Evolutionary conservation across 2,329 filamentous ascomycete genomes (phyloP), one percentile per base, ranked within the genome.

Genomic region (Aplosporella prunicola): DNA sequence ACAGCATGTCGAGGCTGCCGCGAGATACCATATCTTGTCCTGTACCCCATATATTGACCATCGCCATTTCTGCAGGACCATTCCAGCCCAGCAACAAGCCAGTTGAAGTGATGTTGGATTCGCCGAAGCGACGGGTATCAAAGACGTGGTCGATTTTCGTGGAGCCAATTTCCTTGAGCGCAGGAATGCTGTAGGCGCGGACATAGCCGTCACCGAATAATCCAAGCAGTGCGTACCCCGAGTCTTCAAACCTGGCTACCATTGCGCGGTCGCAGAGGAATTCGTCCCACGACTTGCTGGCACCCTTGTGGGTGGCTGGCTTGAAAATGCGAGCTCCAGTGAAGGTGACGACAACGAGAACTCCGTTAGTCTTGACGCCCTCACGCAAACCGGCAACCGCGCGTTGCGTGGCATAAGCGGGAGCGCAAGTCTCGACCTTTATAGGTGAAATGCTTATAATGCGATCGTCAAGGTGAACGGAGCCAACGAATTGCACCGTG

Each of bases 81-180:
- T 79, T 81, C 86, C 88, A 96, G 25, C 79, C 84, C 45, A 95
- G 72, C 14, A 96, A 71, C 49, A 91, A 82, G 5, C 91, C 89
- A 1, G 82, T 81, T 13, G 74, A 68, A 0, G 83, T 83, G 32
- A 95, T 80, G 10, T 78, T 66, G 1, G 83, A 72, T 20, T 80
- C 77, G 1, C 71, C 66, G 37, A 81, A 75, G n/a, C 86, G 76
- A 15, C 75, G 75, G 18, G 79, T 69, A 51, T 96, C 88, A 3
- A 93, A 64, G 57, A 80, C 74, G 4, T 77, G 67, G 32, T 61
- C 60, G 4, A 94, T 65, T 9, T 73, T 69, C 1, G 75, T 69
- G 27, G 72, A 74, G 18, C 76, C 81, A 39, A 98, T 78, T 51
- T 96, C 89, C 52, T 86, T 91, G 11, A 98, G 66, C 0, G 74